Evolutionary conservation across 202 grass and related monocot genomes (phyloP).

Genomic region (Panicum virgatum): DNA sequence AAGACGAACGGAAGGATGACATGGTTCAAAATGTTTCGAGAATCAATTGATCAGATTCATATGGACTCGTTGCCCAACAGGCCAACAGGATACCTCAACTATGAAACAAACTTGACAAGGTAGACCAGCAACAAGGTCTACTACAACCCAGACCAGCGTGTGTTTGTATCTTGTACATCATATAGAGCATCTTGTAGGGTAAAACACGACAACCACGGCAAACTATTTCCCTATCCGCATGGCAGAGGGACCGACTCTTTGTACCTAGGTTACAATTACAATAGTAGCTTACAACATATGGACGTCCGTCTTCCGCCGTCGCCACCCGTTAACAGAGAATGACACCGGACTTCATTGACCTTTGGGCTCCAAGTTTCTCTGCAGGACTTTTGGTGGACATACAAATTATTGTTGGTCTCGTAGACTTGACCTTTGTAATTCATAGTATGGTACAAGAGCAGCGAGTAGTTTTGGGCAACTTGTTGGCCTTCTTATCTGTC

Average conservation of each 20-base stretch:
- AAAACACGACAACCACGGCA: conserved; percentile 35
- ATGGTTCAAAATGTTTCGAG: background rate
- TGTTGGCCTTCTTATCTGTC: conserved; percentile 59
- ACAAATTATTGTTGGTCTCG: conserved; percentile 43
- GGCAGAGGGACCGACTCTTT: conserved; percentile 41
- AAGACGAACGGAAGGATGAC: background rate
- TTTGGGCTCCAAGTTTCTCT: conserved; percentile 20
- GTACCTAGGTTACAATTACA: conserved; percentile 60
- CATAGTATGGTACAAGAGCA: conserved; percentile 66
- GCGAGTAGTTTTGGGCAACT: conserved; percentile 57
- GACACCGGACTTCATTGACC: conserved; percentile 16
- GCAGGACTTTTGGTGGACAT: conserved; percentile 17
- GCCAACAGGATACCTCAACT: conserved; percentile 15
- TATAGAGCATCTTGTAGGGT: conserved; percentile 50
- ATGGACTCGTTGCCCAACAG: conserved; percentile 1
- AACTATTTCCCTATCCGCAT: conserved; percentile 38
- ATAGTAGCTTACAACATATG: conserved; percentile 48
- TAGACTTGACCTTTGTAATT: conserved; percentile 21
- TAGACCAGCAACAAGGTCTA: conserved; percentile 33
- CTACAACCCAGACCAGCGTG: conserved; percentile 14
- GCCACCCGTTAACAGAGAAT: conserved; percentile 16
- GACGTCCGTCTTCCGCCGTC: background rate
- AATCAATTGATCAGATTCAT: conserved; percentile 12
- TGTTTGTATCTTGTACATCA: conserved; percentile 53
- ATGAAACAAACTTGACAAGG: conserved; percentile 22